Evolutionary conservation across 163 green algal species (phyloP).

Genomic region (Chlorella variabilis): DNA sequence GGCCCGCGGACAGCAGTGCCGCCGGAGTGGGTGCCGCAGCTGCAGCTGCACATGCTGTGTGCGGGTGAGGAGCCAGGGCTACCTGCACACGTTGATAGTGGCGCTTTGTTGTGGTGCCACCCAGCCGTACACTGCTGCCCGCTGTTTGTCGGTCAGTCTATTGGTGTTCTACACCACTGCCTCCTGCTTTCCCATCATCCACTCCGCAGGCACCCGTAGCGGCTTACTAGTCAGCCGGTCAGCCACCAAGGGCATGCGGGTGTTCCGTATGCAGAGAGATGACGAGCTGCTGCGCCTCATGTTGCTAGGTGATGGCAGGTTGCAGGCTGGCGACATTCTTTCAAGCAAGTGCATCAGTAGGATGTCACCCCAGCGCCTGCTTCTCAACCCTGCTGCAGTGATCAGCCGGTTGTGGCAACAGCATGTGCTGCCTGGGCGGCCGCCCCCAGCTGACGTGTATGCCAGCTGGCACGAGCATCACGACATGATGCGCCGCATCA

Average conservation of each 20-base stretch:
- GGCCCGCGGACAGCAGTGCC: conserved; percentile 47
- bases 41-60: conserved; percentile 82
- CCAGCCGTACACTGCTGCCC: background rate
- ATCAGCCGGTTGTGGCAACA: conserved; percentile 42
- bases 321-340: too few species aligned
- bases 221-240: conserved; percentile 69
- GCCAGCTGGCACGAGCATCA: conserved; percentile 50
- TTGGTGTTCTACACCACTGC: too few species aligned
- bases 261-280: conserved; percentile 65
- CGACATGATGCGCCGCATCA: conserved; percentile 36
- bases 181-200: background rate
- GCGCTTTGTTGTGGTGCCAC: too few species aligned
- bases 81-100: too few species aligned
- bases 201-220: conserved; percentile 36
- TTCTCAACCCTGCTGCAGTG: background rate
- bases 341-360: background rate
- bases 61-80: conserved; percentile 42
- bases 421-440: conserved; percentile 34
- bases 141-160: too few species aligned
- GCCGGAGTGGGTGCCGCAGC: conserved; percentile 69
- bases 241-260: conserved; percentile 53
- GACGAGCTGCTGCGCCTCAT: conserved; percentile 60
- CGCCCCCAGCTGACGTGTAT: conserved; percentile 46
- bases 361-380: background rate
- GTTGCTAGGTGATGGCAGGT: conserved; percentile 54